Evolutionary conservation across 2,329 filamentous ascomycete species (phyloP), one percentile per base, ranked within the genome.

Genomic region (Aspergillus eucalypticola): DNA sequence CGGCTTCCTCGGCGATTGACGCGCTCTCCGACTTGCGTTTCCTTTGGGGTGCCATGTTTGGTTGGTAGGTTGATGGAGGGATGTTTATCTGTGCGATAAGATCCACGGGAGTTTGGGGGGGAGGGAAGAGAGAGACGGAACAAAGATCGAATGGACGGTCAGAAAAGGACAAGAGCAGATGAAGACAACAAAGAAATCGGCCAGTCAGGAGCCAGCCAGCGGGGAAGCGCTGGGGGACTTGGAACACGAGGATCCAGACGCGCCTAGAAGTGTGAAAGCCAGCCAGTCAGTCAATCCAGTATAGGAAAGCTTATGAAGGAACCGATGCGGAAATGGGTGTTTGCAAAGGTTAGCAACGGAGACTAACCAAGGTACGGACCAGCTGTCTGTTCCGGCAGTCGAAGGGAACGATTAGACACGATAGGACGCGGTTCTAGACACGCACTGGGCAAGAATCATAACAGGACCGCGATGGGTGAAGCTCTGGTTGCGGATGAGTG

Each of bases 21-120:
- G 63, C 64, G 60, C 58, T 61, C 46, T 66, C 66, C 2, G 69
- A 67, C 62, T 70, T 72, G 63, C 73, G 73, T 63, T 74, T 74
- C 44, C 48, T 60, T 35, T 54, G 51, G 32, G 57, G 58, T 48
- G 62, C 48, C 62, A 61, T 59, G 57, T 48, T 53, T 42, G 44
- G 48, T 48, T 49, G 46, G 41, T 48, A 42, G 32, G 51, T 50
- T 29, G 46, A 50, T 46, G 56, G 51, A 17, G 41, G 41, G 23
- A 49, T 54, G 29, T 29, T 39, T 52, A 62, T 53, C 19, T 35
- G 54, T 23, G 49, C 44, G 38, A 46, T 29, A 17, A 53, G 46
- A 54, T 38, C 23, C 27, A 58, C 46, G 35, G 42, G 32, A 56
- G 49, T 29, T 55, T 35, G 25, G 50, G 32, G 49, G 29, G 17